Conservation (phyloP, 176 grass and related monocot species). For the Lolium perenne region DNA sequence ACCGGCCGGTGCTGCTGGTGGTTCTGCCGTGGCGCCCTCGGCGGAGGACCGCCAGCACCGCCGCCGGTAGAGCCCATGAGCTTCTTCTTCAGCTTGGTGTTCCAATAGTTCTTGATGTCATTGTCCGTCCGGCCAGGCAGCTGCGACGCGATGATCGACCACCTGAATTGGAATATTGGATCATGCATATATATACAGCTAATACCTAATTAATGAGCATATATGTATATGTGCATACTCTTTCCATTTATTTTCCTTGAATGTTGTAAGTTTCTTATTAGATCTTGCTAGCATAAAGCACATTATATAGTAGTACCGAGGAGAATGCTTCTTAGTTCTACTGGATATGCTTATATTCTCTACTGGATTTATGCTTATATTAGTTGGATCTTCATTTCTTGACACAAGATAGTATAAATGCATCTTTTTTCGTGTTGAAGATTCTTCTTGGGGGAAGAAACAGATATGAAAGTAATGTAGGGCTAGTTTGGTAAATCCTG, state of each 20-base stretch:
- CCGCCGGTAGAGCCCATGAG: constrained; percentile 43
- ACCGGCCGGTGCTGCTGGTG: constrained; percentile 51
- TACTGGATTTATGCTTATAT: neutral
- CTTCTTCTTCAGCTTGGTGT: constrained; percentile 95
- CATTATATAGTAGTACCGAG: neutral
- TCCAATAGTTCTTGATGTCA: constrained; percentile 98
- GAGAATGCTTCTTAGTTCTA: neutral
- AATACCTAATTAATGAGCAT: neutral
- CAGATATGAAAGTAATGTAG: neutral
- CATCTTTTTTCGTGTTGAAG: neutral
- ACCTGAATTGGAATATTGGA: constrained; percentile 49
- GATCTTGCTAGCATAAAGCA: neutral
- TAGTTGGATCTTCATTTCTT: neutral
- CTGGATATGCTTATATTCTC: no score
- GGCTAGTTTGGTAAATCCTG: neutral
- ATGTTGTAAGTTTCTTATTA: neutral
- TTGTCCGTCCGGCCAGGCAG: constrained; percentile 89
- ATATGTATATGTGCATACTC: no score
- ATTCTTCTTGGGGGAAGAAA: constrained; percentile 7
- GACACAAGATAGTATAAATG: neutral
- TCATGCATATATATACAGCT: neutral
- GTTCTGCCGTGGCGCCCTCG: constrained; percentile 35
- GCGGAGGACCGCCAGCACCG: constrained; percentile 14
- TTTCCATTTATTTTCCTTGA: neutral
- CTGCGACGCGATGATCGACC: constrained; percentile 93